Conservation (phyloP, 257 asterid species). For the Penstemon eatonii region DNA sequence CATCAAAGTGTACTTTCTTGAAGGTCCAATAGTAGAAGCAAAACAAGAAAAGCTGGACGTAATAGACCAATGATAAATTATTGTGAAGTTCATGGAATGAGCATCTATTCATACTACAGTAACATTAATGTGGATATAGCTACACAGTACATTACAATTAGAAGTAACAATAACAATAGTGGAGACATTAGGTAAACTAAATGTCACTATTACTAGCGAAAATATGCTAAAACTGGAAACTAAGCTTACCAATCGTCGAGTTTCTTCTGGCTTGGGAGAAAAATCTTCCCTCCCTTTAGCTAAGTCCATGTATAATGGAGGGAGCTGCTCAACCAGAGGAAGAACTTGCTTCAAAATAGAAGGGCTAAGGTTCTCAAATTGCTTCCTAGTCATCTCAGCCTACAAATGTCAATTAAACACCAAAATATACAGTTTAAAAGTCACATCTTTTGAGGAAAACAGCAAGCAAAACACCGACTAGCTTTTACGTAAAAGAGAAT, state of each 20-base stretch:
- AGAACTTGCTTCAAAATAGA: constrained; percentile 84
- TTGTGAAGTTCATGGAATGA: too few relatives aligned
- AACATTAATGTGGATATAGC: too few relatives aligned
- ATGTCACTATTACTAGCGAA: neutral
- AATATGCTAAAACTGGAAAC: constrained; percentile 20
- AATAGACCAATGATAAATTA: too few relatives aligned
- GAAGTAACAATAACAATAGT: too few relatives aligned
- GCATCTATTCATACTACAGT: too few relatives aligned
- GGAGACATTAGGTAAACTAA: neutral
- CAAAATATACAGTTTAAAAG: neutral
- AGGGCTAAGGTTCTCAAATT: constrained; percentile 88
- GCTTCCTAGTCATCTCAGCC: constrained; percentile 96
- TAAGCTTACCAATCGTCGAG: constrained; percentile 69
- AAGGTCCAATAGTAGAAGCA: too few relatives aligned
- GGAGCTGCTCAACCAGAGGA: constrained; percentile 95
- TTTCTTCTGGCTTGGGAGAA: constrained; percentile 87
- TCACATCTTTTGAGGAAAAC: constrained; percentile 3
- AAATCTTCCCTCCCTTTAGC: constrained; percentile 88
- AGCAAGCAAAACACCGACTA: constrained; percentile 11
- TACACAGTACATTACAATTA: too few relatives aligned
- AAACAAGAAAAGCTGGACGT: too few relatives aligned
- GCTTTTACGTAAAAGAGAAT: neutral
- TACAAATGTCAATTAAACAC: constrained; percentile 32
- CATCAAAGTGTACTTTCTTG: too few relatives aligned
- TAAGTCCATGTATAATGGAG: constrained; percentile 92